Evolutionary conservation across 148 eudicot genomes (phyloP), one percentile per base, ranked within the genome.

Genomic region (Rhododendron molle): DNA sequence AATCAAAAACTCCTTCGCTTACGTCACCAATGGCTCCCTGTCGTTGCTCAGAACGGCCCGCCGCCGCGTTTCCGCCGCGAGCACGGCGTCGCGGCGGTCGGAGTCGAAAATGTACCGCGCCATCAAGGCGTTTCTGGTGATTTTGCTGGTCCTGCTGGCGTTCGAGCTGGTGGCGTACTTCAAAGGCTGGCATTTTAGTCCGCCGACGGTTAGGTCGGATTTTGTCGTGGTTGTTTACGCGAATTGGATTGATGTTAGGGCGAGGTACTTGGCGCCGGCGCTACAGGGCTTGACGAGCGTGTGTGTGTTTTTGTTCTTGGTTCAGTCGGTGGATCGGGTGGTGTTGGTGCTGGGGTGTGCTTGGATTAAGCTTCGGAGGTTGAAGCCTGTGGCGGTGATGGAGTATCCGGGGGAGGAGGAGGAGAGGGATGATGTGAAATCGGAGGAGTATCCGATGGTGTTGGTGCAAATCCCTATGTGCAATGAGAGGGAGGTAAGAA

Each of bases 401-500:
- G 94, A 91, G 83, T 93, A 88, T 81, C 38, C 90, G 4, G 65
- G 9, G 65, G 65, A 58, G 65, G 65, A 58, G 65, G 65, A 54
- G 43, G 93, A 71, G 32, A 34, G 32, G 83, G 88, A 84, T 67
- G 88, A 67, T 81, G 82, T 83, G 82, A 85, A 80, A 67, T 62
- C 79, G 78, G 93, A 82, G 87, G 91, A 92, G 81, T 96, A 89
- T 88, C 98, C 98, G 0, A 96, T 94, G 98, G 98, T 94, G 87
- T 85, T 96, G 84, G 90, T 96, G 81, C 98, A 96, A 90, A 93
- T 96, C 60, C 98, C 98, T 7, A 96, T 96, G 98, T 96, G 98
- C 91, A 96, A 96, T 88, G 98, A 96, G 91, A 90, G 91, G 94
- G 98, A 96, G 98, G 98, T 95, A 92, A 95, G 96, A 89, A 83